Evolutionary conservation across 169 alveolate genomes (phyloP).

Genomic region (Eimeria zaria): DNA sequence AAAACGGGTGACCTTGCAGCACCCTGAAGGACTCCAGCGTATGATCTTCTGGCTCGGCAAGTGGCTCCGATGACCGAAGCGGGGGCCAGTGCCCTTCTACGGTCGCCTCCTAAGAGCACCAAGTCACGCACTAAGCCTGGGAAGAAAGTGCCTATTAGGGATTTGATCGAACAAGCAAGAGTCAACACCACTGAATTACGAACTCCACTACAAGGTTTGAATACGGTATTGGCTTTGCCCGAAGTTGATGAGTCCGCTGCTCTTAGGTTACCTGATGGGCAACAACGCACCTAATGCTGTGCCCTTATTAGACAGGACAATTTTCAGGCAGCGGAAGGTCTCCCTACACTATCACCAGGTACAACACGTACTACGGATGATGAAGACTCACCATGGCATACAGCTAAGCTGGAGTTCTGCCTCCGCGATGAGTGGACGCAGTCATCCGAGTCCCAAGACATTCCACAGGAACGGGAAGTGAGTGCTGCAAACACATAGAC

Average conservation of each 20-base stretch:
- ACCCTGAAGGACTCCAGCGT: background rate
- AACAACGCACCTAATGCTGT: background rate
- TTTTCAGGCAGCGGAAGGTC: background rate
- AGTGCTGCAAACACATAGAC: background rate
- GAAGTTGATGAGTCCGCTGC: background rate
- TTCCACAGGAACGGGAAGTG: background rate
- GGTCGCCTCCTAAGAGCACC: background rate
- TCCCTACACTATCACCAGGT: background rate
- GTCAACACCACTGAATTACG: background rate
- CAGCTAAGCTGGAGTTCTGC: background rate
- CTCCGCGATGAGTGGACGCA: background rate
- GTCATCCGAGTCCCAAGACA: background rate
- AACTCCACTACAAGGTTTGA: background rate
- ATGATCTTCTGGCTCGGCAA: background rate
- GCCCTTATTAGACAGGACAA: background rate
- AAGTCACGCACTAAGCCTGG: background rate
- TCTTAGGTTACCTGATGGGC: background rate
- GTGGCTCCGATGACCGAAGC: background rate
- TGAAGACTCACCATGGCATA: constrained; percentile 12
- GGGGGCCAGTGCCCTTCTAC: background rate
- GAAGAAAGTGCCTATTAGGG: background rate
- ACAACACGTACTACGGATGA: background rate
- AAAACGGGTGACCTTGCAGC: background rate
- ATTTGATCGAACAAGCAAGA: background rate
- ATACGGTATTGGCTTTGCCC: background rate